Conservation (phyloP, 2,329 filamentous ascomycete species). For the Thielaviopsis cerberus region DNA sequence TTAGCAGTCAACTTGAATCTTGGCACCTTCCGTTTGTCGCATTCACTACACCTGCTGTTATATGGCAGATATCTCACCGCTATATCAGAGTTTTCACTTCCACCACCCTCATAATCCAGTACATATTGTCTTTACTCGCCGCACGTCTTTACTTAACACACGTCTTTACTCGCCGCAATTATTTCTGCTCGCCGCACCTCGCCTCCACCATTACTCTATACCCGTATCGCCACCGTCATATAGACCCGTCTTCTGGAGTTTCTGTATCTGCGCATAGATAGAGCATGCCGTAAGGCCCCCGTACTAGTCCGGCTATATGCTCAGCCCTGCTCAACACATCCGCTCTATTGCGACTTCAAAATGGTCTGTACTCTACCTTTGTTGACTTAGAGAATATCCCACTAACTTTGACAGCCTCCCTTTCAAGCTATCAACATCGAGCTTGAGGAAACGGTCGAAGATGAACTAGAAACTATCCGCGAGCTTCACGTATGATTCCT, state of each 20-base stretch:
- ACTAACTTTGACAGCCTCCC: constrained; percentile 28
- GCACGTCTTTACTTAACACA: too few relatives aligned
- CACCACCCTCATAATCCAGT: too few relatives aligned
- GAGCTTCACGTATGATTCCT: constrained; percentile 51
- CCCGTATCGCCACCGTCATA: too few relatives aligned
- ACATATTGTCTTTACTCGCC: too few relatives aligned
- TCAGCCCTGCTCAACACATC: background rate
- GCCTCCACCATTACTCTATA: too few relatives aligned
- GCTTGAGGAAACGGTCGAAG: constrained; percentile 73
- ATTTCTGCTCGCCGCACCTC: background rate
- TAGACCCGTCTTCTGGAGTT: background rate
- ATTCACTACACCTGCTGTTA: background rate
- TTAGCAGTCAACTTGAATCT: background rate
- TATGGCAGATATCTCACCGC: background rate
- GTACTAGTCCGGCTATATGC: background rate
- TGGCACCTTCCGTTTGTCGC: background rate
- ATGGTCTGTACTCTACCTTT: background rate
- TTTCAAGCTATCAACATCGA: constrained; percentile 89
- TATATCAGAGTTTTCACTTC: background rate
- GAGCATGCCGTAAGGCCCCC: background rate
- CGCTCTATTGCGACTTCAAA: background rate
- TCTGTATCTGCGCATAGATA: background rate
- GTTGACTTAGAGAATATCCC: too few relatives aligned
- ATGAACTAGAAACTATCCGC: constrained; percentile 85
- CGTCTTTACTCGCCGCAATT: background rate